Percentiles rank a stretch among this genome's conserved stretches.
phyloP scores from a whole-genome alignment of 2,329 filamentous ascomycete genomes.

The Gliomastix tumulicola region DNA sequence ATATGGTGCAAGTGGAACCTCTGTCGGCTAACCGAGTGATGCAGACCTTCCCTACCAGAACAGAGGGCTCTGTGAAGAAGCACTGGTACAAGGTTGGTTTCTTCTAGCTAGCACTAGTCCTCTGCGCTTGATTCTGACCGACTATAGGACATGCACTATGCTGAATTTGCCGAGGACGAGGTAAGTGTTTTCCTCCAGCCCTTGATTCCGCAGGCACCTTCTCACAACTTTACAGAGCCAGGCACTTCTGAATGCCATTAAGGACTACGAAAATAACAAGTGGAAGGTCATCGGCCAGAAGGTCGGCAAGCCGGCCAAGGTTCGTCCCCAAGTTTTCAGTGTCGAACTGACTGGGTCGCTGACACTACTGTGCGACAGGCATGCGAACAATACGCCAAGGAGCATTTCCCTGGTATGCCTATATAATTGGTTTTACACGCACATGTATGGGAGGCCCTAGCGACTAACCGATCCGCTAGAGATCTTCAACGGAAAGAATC shows the following conservation, averaged over 20 bases:
- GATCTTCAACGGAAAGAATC: too few species aligned
- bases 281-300: conserved; percentile 98
- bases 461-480: too few species aligned
- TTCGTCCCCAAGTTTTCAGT: conserved; percentile 10
- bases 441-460: too few species aligned
- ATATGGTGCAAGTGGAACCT: not conserved
- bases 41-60: conserved; percentile 84
- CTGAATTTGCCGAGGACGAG: conserved; percentile 96
- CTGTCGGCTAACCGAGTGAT: conserved; percentile 4
- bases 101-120: not conserved
- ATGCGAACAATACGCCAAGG: conserved; percentile 44
- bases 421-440: too few species aligned
- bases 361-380: conserved; percentile 21
- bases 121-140: not conserved
- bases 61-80: conserved; percentile 97
- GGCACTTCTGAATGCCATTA: conserved; percentile 85
- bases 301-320: conserved; percentile 94
- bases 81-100: conserved; percentile 88
- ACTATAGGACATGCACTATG: conserved; percentile 92
- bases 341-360: conserved; percentile 3
- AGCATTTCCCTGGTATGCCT: conserved; percentile 7
- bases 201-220: conserved; percentile 10
- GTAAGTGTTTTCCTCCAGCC: conserved; percentile 39
- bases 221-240: conserved; percentile 47
- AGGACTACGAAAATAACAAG: conserved; percentile 97